phyloP scores from a whole-genome alignment of 106 monocot genomes.

The Dioscorea zingiberensis region DNA sequence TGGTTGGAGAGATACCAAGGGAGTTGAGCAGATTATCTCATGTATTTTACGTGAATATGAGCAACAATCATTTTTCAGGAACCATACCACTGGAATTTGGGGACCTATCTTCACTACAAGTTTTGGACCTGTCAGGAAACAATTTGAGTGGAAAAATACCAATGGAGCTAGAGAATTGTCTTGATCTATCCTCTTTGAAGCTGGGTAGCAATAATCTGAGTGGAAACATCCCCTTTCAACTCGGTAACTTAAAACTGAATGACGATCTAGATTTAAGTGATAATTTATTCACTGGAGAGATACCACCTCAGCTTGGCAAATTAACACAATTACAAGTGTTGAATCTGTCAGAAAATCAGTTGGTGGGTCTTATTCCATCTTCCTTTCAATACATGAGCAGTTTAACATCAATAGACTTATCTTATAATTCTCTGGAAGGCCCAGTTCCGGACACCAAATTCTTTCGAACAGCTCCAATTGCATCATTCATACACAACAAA shows the following conservation, averaged over 20 bases:
- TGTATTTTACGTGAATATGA: not conserved
- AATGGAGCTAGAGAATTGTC: not conserved
- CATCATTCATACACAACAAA: constrained; percentile 20
- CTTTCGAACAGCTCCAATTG: constrained; percentile 5
- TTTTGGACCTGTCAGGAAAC: constrained; percentile 16
- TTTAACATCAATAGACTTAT: constrained; percentile 14
- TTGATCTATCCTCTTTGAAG: not conserved
- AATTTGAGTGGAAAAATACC: constrained; percentile 11
- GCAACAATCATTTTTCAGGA: constrained; percentile 11
- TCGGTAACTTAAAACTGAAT: constrained; percentile 14
- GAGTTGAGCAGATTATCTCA: not conserved
- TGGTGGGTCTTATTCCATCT: constrained; percentile 14
- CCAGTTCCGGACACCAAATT: constrained; percentile 10
- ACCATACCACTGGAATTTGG: constrained; percentile 9
- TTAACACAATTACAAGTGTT: not conserved
- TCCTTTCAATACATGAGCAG: constrained; percentile 10
- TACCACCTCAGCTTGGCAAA: constrained; percentile 9
- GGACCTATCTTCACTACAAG: not conserved
- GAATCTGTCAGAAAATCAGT: constrained; percentile 27
- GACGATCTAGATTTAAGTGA: constrained; percentile 12
- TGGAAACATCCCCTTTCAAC: constrained; percentile 16
- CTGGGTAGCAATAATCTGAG: constrained; percentile 7
- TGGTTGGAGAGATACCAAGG: not conserved
- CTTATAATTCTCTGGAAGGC: constrained; percentile 19
- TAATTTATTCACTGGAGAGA: constrained; percentile 11